Conservation (phyloP, 1,284 basidiomycete genomes). For the Ceratobasidium papillatum region DNA sequence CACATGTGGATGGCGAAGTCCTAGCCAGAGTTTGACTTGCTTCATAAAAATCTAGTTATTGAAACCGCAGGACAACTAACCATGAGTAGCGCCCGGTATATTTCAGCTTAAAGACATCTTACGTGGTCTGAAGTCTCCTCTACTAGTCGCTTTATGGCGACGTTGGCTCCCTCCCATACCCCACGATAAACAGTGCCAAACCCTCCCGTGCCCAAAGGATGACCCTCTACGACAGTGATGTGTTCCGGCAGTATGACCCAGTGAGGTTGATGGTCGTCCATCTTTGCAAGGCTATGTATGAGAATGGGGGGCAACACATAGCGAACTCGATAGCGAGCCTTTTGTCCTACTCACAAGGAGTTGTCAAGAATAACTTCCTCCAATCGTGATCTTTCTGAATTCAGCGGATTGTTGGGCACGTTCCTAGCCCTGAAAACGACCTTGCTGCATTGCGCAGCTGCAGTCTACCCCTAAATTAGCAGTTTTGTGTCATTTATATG, state of each 20-base stretch:
- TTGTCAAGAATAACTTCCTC: not conserved
- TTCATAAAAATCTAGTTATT: slow-evolving; percentile 23
- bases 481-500: too few species aligned
- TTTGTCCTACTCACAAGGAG: not conserved
- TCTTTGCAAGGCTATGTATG: not conserved
- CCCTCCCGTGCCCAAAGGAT: slow-evolving; percentile 16
- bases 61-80: not conserved
- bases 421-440: not conserved
- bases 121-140: slow-evolving; percentile 36
- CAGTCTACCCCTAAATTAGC: too few species aligned
- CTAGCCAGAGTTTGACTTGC: slow-evolving; percentile 25
- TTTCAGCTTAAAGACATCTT: not conserved
- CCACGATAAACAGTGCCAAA: slow-evolving; percentile 36
- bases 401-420: not conserved
- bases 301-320: not conserved
- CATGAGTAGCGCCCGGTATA: not conserved
- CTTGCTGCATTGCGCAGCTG: too few species aligned
- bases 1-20: slow-evolving; percentile 36
- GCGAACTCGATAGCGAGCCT: not conserved
- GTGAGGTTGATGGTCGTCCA: slow-evolving; percentile 11
- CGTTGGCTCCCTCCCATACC: slow-evolving; percentile 29
- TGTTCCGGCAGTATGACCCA: slow-evolving; percentile 31
- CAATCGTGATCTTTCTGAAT: not conserved
- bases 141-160: slow-evolving; percentile 39
- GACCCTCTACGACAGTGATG: slow-evolving; percentile 9